Evolutionary conservation across 164 flowering plant genomes (phyloP), one percentile per base, ranked within the genome.

Genomic region (Amborella trichopoda): DNA sequence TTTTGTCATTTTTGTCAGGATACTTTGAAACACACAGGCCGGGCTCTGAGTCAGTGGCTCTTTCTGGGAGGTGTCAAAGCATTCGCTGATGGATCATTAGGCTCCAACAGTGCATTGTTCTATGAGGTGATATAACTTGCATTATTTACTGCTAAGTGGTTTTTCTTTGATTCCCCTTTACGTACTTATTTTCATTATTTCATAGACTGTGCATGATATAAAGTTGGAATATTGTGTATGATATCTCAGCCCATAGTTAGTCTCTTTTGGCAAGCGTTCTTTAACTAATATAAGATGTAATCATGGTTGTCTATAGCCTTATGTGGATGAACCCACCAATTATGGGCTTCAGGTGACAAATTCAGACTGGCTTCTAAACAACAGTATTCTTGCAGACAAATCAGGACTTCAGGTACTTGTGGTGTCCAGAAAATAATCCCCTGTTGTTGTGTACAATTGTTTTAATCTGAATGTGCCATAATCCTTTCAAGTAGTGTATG

Each of bases 71-170:
- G 99, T 42, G 83, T 82, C 3, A 91, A 91, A 59, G 83, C 87
- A 55, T 91, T 91, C 72, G 67, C 74, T 50, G 99, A 91, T 74
- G 99, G 99, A 23, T 91, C 99, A 13, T 58, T 91, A 61, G 99
- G 99, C 43, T 91, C 99, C 39, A 78, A 65, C 43, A 87, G 95
- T 70, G 96, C 99, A 42, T 77, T 87, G 6, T 69, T 91, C 40
- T 37, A 80, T 68, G 83, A 91, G 96, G 99, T 91, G 45, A 30
- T 30, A 14, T 30, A 14, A 30, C 14, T 30, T 30, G 34, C 34
- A 30, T 30, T 30, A 8, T 14, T 30, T 30, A 1, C 14, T 30
- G 34, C 34, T 8, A 9, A 14, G 34, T 0, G 34, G 34, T 30
- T 30, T 1, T 30, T 30, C 14, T 30, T 30, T 30, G 9, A 30